Percentiles rank a stretch among this genome's conserved stretches.
Conservation (phyloP, 805 yeast species). For the Sungouiella blattae region DNA sequence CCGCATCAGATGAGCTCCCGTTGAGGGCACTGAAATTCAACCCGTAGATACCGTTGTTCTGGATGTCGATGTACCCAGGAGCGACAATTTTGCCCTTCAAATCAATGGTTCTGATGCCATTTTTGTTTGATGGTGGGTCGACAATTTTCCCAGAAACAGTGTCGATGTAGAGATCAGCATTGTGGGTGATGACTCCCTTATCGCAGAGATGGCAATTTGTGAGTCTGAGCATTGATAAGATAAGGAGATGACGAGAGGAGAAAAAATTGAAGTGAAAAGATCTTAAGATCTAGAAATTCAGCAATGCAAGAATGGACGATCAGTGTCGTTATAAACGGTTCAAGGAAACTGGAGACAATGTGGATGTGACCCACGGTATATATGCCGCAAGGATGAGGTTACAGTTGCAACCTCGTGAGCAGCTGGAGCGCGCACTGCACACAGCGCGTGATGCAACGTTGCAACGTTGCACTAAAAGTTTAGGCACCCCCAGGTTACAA, state of each 20-base stretch:
- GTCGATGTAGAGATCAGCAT: constrained; percentile 44
- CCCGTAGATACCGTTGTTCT: constrained; percentile 57
- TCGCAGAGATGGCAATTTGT: constrained; percentile 44
- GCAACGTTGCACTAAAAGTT: constrained; percentile 18
- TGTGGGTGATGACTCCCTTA: constrained; percentile 31
- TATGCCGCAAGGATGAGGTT: too few species aligned
- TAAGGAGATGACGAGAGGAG: too few species aligned
- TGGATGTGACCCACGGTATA: too few species aligned
- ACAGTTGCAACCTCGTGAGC: too few species aligned
- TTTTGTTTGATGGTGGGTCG: constrained; percentile 15
- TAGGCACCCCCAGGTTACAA: too few species aligned
- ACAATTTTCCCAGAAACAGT: constrained; percentile 40
- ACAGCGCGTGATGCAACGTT: too few species aligned
- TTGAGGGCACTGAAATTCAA: constrained; percentile 45
- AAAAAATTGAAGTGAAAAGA: too few species aligned
- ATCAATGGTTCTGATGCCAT: constrained; percentile 31
- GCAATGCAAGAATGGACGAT: too few species aligned
- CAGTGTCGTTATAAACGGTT: too few species aligned
- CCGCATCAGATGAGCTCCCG: constrained; percentile 25
- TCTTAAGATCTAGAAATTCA: too few species aligned
- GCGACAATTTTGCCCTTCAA: constrained; percentile 46
- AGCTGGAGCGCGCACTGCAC: too few species aligned
- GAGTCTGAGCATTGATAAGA: constrained; percentile 26
- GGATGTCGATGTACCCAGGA: constrained; percentile 57
- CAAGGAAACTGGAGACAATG: too few species aligned